phyloP scores from a whole-genome alignment of 116 monocot genomes.

The Zostera marina region DNA sequence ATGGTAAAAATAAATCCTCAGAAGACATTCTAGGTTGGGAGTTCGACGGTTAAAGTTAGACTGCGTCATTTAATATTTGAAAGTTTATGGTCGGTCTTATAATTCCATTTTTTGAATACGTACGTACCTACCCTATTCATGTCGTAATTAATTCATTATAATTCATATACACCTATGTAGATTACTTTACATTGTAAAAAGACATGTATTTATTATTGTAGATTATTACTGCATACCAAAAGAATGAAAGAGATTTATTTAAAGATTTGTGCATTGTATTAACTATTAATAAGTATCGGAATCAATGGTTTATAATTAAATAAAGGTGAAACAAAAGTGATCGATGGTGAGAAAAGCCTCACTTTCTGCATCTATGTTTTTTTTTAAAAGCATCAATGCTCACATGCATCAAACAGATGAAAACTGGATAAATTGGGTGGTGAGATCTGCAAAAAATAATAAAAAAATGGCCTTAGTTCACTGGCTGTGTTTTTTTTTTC shows the following conservation, averaged over 20 bases:
- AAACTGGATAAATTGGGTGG: neutral
- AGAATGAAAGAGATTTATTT: too few relatives aligned
- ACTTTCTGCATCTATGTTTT: neutral
- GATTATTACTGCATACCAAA: neutral
- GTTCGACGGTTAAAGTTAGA: constrained; percentile 82
- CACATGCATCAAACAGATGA: constrained; percentile 1
- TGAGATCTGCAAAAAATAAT: neutral
- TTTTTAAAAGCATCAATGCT: neutral
- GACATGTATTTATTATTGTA: neutral
- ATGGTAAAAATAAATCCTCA: constrained; percentile 17
- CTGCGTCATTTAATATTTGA: constrained; percentile 8
- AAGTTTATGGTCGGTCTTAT: neutral
- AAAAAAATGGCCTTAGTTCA: neutral
- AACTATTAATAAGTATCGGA: too few relatives aligned
- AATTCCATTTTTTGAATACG: too few relatives aligned
- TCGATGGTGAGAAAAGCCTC: too few relatives aligned
- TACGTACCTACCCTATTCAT: too few relatives aligned
- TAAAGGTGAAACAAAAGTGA: neutral
- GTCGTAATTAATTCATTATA: too few relatives aligned
- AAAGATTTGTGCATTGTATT: too few relatives aligned
- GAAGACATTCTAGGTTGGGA: constrained; percentile 81
- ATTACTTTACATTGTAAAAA: neutral
- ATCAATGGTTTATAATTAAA: too few relatives aligned
- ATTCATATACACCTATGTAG: neutral
- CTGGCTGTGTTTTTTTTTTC: neutral